Base-by-base conservation (phyloP, 2,329 filamentous ascomycete genomes). In the Colletotrichum karsti region DNA sequence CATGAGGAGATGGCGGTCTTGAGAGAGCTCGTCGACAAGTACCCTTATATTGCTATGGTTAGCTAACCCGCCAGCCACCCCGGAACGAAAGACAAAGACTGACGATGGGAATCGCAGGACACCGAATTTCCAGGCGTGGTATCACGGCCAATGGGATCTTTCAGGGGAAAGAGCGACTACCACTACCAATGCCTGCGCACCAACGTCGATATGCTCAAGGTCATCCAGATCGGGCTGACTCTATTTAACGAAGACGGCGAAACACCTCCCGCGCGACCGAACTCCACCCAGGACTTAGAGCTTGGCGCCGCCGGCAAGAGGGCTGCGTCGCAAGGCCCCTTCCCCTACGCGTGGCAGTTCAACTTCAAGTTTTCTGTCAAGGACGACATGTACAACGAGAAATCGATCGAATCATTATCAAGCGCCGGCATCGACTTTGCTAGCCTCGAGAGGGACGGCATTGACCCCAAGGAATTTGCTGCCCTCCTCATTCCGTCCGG, bases 91-190 rank as follows among this genome's bases (percentile, higher is more conserved):
- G 35, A 65, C 69, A 20, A 55, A 10, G 50, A 33, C 60, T 71
- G 50, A 67, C 46, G 22, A 42, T 10, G 37, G 33, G 71, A 39
- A 35, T 39, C 65, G 57, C 77, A 97, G 95, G 96, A 99, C 78
- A 98, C 96, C 24, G 95, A 98, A 78, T 99, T 99, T 74, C 96
- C 96, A n/a, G 96, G 96, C 64, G 94, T 99, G 59, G 95, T 99
- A 59, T 94, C 95, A 26, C 90, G 96, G 73, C 96, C 96, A 2
- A 98, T 99, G 87, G 96, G 96, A 54, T 90, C 92, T 63, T 99
- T 99, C 79, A 90, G 92, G 67, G 96, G 93, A 67, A 98, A 98
- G 83, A 96, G 94, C 72, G 95, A 98, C 75, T 99, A 99, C 77
- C 96, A 99, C 79, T 99, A 99, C 82, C 96, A 99, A 84, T 98